Conservation (phyloP, 768 basidiomycete genomes). For the Russula earlei region DNA sequence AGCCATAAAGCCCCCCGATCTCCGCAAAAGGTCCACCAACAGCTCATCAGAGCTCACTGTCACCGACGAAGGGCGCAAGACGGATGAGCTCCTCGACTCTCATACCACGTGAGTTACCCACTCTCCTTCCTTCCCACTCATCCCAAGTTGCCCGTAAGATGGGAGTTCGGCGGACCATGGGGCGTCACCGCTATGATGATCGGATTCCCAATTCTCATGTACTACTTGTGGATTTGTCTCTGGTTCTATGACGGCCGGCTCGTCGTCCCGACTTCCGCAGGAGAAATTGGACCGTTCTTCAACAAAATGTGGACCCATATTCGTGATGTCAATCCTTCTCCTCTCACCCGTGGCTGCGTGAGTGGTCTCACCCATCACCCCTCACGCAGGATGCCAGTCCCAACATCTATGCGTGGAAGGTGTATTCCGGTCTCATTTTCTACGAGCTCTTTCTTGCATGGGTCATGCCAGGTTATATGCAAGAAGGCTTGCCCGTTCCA, state of each 20-base stretch:
- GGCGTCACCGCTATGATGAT: conserved; percentile 91
- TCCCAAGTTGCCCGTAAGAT: conserved; percentile 36
- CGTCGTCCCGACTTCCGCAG: conserved; percentile 54
- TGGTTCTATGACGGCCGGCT: conserved; percentile 91
- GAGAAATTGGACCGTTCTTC: conserved; percentile 72
- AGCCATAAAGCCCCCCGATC: conserved; percentile 2
- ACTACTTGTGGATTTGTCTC: conserved; percentile 96
- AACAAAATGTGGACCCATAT: conserved; percentile 79
- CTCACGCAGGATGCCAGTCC: conserved; percentile 76
- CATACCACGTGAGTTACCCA: conserved; percentile 31
- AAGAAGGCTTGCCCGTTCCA: conserved; percentile 94
- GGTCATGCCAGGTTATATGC: conserved; percentile 84
- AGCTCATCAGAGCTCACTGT: conserved; percentile 30
- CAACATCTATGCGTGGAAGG: conserved; percentile 78
- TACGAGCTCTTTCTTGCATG: conserved; percentile 88
- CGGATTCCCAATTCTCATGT: conserved; percentile 92
- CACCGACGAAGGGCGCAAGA: conserved; percentile 64
- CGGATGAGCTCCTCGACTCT: conserved; percentile 55
- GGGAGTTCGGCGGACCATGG: conserved; percentile 93
- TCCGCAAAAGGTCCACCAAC: conserved; percentile 25
- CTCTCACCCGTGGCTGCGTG: background rate
- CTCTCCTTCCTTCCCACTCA: background rate
- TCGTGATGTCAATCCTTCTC: conserved; percentile 44
- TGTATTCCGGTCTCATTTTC: conserved; percentile 80
- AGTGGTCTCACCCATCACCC: background rate